These are phyloP conservation scores for Penicillium crystallinum DNA, from an alignment of 495 filamentous ascomycete genomes.

Conservation along the genomic window DNA sequence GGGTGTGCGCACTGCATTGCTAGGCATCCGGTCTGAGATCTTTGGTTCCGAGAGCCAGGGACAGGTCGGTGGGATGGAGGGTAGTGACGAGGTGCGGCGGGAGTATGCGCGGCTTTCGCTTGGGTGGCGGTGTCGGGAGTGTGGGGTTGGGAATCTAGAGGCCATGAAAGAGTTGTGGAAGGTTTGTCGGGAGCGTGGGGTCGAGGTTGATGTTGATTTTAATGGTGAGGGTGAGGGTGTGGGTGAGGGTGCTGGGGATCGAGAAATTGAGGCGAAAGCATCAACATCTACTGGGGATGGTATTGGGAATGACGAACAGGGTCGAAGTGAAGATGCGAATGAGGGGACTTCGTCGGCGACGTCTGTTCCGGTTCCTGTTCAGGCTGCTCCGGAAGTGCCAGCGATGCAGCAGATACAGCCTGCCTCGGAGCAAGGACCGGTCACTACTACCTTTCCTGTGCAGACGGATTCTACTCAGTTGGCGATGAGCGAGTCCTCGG, in stretches of 20 bases:
- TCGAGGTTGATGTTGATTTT: conserved; percentile 35
- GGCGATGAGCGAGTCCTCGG: conserved; percentile 8
- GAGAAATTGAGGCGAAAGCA: not conserved
- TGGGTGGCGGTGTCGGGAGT: conserved; percentile 60
- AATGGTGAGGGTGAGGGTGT: conserved; percentile 26
- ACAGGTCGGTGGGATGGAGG: conserved; percentile 86
- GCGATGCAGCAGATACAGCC: not conserved
- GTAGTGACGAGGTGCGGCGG: conserved; percentile 53
- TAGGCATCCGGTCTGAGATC: conserved; percentile 48
- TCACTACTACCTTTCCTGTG: not conserved
- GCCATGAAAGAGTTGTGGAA: conserved; percentile 64
- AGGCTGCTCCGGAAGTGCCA: too few species aligned
- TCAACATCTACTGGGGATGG: not conserved
- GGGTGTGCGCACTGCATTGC: conserved; percentile 68
- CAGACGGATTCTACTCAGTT: not conserved
- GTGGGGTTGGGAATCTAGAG: conserved; percentile 61
- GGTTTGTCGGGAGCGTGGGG: conserved; percentile 47
- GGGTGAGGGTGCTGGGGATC: not conserved
- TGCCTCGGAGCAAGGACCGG: not conserved
- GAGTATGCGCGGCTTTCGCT: conserved; percentile 59
- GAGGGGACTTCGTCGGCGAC: too few species aligned
- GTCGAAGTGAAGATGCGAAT: too few species aligned
- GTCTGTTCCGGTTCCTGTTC: too few species aligned
- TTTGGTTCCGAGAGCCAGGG: conserved; percentile 52
- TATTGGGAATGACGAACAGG: too few species aligned